Conservation (phyloP, 2,329 filamentous ascomycete species). For the Hypoxylon sp. region DNA sequence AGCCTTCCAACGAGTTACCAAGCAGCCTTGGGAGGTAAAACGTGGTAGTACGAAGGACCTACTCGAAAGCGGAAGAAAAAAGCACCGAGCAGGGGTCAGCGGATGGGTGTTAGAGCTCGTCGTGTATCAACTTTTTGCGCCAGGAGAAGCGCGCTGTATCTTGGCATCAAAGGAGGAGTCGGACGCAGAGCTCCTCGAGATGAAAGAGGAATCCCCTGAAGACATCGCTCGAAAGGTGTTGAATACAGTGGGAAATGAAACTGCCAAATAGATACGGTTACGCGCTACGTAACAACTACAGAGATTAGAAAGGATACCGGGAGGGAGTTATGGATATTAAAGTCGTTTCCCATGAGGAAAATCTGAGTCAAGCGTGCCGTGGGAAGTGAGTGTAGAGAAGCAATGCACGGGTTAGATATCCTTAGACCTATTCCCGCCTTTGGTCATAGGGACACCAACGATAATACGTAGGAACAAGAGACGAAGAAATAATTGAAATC, state of each 20-base stretch:
- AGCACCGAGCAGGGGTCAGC: constrained; percentile 40
- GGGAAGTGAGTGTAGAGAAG: constrained; percentile 42
- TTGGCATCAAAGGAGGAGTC: constrained; percentile 48
- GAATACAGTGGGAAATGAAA: background rate
- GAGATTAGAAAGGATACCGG: no score
- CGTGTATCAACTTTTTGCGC: constrained; percentile 52
- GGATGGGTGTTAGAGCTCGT: constrained; percentile 52
- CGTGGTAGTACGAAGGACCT: constrained; percentile 36
- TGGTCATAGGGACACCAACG: background rate
- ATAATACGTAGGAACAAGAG: background rate
- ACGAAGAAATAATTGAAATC: background rate
- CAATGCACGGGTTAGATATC: constrained; percentile 42
- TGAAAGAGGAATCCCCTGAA: constrained; percentile 49
- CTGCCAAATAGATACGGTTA: no score
- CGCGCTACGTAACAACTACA: no score
- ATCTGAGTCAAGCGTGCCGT: constrained; percentile 19
- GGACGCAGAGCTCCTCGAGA: constrained; percentile 49
- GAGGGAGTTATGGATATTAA: constrained; percentile 43
- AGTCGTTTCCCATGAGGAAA: constrained; percentile 41
- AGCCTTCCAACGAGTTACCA: constrained; percentile 47
- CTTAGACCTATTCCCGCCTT: constrained; percentile 56
- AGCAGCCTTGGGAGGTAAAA: constrained; percentile 46
- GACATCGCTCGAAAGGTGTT: constrained; percentile 50
- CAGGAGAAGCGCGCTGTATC: constrained; percentile 51
- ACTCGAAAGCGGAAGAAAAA: constrained; percentile 42